Percentiles rank a stretch among this genome's conserved stretches.
Evolutionary conservation across 257 asterid genomes (phyloP).

Genomic region (Prunella vulgaris): DNA sequence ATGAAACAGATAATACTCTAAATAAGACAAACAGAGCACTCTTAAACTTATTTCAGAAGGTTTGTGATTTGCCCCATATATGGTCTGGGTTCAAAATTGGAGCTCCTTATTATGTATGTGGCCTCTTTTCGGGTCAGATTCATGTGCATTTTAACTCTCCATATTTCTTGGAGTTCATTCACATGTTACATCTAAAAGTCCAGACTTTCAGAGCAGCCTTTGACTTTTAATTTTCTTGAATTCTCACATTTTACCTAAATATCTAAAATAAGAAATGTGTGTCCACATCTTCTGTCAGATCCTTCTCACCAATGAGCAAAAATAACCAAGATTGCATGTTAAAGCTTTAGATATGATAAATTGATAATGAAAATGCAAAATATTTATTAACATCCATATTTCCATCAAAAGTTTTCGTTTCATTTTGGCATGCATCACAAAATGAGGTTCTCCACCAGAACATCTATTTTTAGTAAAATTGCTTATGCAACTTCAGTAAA

Average conservation of each 20-base stretch:
- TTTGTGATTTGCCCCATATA: conserved; percentile 1
- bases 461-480: not conserved
- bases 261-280: not conserved
- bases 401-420: not conserved
- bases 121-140: conserved; percentile 11
- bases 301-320: not conserved
- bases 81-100: conserved; percentile 16
- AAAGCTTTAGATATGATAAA: not conserved
- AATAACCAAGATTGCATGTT: not conserved
- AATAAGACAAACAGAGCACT: not conserved
- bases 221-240: not conserved
- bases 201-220: not conserved
- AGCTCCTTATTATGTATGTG: conserved; percentile 17
- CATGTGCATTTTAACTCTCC: conserved; percentile 1
- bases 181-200: not conserved
- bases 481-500: not conserved
- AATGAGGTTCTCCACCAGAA: not conserved
- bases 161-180: conserved; percentile 9
- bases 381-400: not conserved
- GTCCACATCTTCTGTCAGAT: not conserved
- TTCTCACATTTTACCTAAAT: not conserved
- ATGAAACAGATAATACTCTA: not conserved
- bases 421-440: not conserved
- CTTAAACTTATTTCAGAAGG: not conserved
- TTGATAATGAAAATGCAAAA: not conserved